Evolutionary conservation across 1,139 yeast species (phyloP).

Genomic region (Yamadazyma conglobata): DNA sequence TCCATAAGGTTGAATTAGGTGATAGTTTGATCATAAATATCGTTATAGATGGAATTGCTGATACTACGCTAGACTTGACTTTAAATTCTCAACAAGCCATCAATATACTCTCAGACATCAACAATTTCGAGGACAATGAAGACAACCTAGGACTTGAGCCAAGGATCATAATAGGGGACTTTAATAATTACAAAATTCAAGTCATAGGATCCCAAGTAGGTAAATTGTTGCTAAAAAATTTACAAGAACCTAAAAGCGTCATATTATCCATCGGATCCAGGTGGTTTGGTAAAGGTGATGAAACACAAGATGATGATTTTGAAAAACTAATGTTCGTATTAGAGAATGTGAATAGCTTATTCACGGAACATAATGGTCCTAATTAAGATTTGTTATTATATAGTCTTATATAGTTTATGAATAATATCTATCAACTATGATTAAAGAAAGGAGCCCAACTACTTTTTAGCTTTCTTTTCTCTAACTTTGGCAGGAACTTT

Average conservation of each 20-base stretch:
- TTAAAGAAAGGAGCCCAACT: no score
- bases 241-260: slow-evolving; percentile 29
- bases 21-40: slow-evolving; percentile 37
- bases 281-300: slow-evolving; percentile 45
- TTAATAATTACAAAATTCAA: slow-evolving; percentile 37
- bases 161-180: slow-evolving; percentile 37
- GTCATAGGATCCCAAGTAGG: slow-evolving; percentile 45
- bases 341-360: slow-evolving; percentile 28
- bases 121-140: slow-evolving; percentile 15
- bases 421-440: slow-evolving; percentile 1
- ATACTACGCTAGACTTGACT: slow-evolving; percentile 42
- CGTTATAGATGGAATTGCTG: slow-evolving; percentile 36
- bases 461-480: slow-evolving; percentile 25
- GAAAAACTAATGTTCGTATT: slow-evolving; percentile 41
- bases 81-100: slow-evolving; percentile 33
- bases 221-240: slow-evolving; percentile 26
- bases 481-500: slow-evolving; percentile 63
- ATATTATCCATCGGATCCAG: slow-evolving; percentile 38
- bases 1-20: slow-evolving; percentile 35
- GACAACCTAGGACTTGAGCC: slow-evolving; percentile 34
- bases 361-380: background rate
- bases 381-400: background rate
- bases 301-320: slow-evolving; percentile 32
- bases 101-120: slow-evolving; percentile 17
- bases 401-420: slow-evolving; percentile 1